These are phyloP conservation scores for Solanum corneliomulleri DNA, from an alignment of 257 asterid genomes.

Conservation along the genomic window DNA sequence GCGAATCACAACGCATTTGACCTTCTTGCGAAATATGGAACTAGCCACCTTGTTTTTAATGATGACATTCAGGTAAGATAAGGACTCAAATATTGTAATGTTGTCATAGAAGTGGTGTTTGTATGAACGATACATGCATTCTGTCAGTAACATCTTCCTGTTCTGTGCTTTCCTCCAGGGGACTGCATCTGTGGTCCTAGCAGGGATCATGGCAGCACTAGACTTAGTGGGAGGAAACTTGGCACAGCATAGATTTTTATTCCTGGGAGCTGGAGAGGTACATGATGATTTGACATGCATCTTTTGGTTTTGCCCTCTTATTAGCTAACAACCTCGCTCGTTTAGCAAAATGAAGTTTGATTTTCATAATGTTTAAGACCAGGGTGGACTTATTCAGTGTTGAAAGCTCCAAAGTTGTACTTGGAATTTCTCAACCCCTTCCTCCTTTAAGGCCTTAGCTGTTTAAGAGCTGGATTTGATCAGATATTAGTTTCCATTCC, in stretches of 20 bases:
- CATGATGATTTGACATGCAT: background rate
- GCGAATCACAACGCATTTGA: constrained; percentile 84
- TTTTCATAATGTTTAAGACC: background rate
- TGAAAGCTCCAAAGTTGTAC: background rate
- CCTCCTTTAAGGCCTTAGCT: background rate
- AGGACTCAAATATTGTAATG: background rate
- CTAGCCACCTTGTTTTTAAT: constrained; percentile 68
- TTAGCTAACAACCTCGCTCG: background rate
- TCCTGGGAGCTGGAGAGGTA: constrained; percentile 92
- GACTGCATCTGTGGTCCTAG: constrained; percentile 76
- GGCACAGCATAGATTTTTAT: constrained; percentile 58
- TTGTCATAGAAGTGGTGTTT: background rate
- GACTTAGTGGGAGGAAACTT: constrained; percentile 56
- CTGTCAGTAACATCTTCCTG: background rate
- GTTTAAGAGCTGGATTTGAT: background rate
- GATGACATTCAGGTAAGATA: constrained; percentile 65
- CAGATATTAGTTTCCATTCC: background rate
- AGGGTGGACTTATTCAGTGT: background rate
- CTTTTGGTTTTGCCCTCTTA: background rate
- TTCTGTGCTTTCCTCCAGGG: constrained; percentile 34
- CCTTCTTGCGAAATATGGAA: constrained; percentile 58
- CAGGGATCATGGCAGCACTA: constrained; percentile 59
- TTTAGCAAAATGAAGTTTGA: background rate
- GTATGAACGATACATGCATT: background rate
- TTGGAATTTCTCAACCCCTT: background rate